These are phyloP conservation scores for Botrytis paeoniae DNA, from an alignment of 2,329 filamentous ascomycete genomes.

Conservation along the genomic window DNA sequence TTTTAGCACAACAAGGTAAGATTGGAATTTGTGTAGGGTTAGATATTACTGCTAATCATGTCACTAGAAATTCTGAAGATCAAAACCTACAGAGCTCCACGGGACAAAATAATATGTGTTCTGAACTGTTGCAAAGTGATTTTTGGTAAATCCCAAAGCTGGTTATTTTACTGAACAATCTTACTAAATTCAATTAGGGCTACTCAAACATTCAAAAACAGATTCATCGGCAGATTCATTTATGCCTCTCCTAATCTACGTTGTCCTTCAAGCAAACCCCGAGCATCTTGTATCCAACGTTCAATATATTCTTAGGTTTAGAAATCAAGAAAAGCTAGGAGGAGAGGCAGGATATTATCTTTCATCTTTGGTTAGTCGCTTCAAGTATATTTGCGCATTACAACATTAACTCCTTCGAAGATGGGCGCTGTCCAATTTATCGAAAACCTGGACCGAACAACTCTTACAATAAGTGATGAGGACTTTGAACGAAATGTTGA, in stretches of 20 bases:
- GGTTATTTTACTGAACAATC: conserved; percentile 28
- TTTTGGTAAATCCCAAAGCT: conserved; percentile 59
- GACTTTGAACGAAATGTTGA: conserved; percentile 98
- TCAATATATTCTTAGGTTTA: conserved; percentile 94
- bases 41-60: conserved; percentile 28
- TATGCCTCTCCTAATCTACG: conserved; percentile 91
- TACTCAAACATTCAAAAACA: conserved; percentile 85
- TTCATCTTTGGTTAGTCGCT: conserved; percentile 70
- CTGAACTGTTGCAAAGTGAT: conserved; percentile 99
- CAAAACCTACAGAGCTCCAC: conserved; percentile 91
- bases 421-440: conserved; percentile 96
- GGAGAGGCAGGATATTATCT: conserved; percentile 99
- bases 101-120: conserved; percentile 98
- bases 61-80: conserved; percentile 86
- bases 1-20: conserved; percentile 80
- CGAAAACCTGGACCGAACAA: conserved; percentile 92
- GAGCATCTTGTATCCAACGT: conserved; percentile 96
- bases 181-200: conserved; percentile 50
- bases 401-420: conserved; percentile 40
- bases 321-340: conserved; percentile 93
- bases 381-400: neutral
- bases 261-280: conserved; percentile 89
- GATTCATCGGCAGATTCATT: conserved; percentile 97
- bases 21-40: conserved; percentile 8
- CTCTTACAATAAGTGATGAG: conserved; percentile 86